Base-by-base conservation (phyloP, 2,329 filamentous ascomycete species). In the Exophiala dermatitidis region DNA sequence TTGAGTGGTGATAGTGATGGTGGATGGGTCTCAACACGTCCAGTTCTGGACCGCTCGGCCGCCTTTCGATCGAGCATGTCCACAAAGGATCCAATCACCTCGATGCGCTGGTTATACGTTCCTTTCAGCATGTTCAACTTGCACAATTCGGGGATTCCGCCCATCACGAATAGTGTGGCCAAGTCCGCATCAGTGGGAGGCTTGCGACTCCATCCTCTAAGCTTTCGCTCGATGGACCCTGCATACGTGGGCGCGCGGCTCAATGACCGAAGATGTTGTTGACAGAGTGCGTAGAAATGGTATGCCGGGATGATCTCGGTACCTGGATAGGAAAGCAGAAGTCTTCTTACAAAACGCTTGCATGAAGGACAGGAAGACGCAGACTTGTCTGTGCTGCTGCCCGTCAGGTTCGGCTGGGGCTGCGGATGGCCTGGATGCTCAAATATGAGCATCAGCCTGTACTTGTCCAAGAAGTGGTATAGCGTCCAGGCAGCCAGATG, bases 381-480 rank as follows among this genome's bases (percentile, higher is more conserved):
- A n/a, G n/a, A 28, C 29, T 28, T 6, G 8, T 30, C 41, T n/a
- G n/a, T 9, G 33, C 9, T 32, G 4, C 32, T n/a, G 3, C 29
- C 10, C 31, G 4, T 36, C 28, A 12, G 12, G 5, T 30, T 6
- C 5, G 28, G 6, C 9, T 5, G 40, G 10, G 29, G 32, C 32
- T 45, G 26, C 3, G 29, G 8, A 44, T 61, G 60, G 28, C 30
- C 32, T 3, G 57, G 53, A 48, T 61, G 59, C 12, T 50, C 53
- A 5, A 46, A 34, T 29, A 62, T 34, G 10, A 62, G 52, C 19
- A 60, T 52, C 10, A 54, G 32, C 37, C 60, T 50, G 45, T 57
- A 58, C 3, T 50, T 53, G 38, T 62, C 59, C 5, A 61, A 53
- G 43, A 60, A 60, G 34, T 62, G 60, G 26, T 61, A 57, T 5